A percentile compares a stretch with the other conserved stretches of the same genome.
Conservation (phyloP, 192 early-diverging fungal species). For the Endogone sp. region DNA sequence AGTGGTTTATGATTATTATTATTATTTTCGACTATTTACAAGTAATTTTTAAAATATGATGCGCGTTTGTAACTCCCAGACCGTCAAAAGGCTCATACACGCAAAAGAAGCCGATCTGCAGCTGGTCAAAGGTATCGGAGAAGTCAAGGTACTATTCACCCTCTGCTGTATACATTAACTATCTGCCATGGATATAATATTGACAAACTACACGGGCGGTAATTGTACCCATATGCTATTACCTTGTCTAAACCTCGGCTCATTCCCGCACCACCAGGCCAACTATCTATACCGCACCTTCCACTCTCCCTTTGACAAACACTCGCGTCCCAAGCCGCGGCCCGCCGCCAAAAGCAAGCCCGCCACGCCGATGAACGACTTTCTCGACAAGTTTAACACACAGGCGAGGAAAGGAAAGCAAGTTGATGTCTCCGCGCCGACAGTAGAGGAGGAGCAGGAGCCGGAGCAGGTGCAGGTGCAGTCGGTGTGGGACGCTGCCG, state of each 20-base stretch:
- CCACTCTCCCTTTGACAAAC: neutral
- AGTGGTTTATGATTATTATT: no score
- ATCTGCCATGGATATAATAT: neutral
- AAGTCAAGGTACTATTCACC: no score
- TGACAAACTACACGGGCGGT: no score
- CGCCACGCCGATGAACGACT: neutral
- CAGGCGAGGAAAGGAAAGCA: neutral
- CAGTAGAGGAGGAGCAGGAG: neutral
- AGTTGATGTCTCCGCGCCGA: neutral
- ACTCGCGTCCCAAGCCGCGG: neutral
- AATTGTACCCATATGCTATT: neutral
- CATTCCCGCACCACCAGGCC: neutral
- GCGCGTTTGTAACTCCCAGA: neutral
- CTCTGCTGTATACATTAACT: neutral
- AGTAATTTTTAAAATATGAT: no score
- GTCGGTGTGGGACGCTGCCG: no score
- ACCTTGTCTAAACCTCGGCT: neutral
- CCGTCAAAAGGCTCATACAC: neutral
- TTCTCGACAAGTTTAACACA: neutral
- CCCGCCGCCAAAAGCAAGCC: neutral
- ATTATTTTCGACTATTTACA: no score
- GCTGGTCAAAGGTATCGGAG: neutral
- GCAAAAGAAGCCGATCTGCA: neutral
- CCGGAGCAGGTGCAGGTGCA: neutral
- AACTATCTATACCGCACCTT: neutral